Base-by-base conservation (phyloP, 2,329 filamentous ascomycete species). In the Orbilia oligospora region DNA sequence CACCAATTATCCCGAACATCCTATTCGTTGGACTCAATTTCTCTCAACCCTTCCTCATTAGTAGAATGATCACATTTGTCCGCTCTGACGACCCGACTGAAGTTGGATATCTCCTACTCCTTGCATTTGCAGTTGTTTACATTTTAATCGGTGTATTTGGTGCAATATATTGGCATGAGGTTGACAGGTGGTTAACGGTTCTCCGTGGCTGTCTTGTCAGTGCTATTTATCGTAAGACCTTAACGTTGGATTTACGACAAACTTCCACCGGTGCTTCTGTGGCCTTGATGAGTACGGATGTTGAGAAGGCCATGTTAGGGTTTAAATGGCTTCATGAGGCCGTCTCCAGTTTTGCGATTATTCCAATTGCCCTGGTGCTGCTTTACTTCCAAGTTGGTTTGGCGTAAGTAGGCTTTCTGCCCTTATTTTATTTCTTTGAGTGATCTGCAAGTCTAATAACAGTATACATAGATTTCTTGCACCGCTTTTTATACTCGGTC, bases 211-310 rank as follows among this genome's bases (percentile, higher is more conserved):
- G 83, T 33, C 71, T 85, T 12, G 83, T 84, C 14, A 83, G 83
- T 20, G 82, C 83, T 3, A 80, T 86, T 14, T 85, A 84, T 68
- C 66, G 81, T 18, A 85, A 85, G 61, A 82, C 83, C 0, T 83
- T 83, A 0, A 80, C 80, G 8, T 77, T 84, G 12, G 83, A 83
- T 12, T 58, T 84, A 1, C 82, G 83, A 0, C 81, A 83, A 0
- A 83, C 84, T 1, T 83, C 85, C 33, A 84, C 86, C 10, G 83
- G 84, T 1, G 84, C 85, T 0, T 84, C 86, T 0, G 79, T 88
- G 56, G 87, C 87, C 0, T 83, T 88, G 2, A 88, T 88, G 86
- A 86, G 84, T 71, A 84, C 86, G 1, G 87, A 88, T 55, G 83
- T 87, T 14, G 86, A 87, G 73, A 83, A 85, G 3, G 84, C 87